Percentiles rank a stretch among this genome's conserved stretches.
Conservation (phyloP, 768 basidiomycete species). For the Steccherinum ochraceum region DNA sequence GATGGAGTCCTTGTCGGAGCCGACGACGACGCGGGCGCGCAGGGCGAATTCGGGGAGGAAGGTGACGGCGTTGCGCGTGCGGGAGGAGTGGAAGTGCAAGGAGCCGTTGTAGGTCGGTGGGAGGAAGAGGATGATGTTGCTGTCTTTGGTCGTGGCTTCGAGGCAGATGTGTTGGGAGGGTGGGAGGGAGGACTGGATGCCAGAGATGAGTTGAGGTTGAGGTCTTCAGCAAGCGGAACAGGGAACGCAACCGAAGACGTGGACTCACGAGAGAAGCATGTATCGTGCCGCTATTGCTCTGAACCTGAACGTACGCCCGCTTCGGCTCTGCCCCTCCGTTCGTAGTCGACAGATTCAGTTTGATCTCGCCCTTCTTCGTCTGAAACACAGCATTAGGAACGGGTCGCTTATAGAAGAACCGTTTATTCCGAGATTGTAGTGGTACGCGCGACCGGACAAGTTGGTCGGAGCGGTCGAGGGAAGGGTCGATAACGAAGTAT, state of each 20-base stretch:
- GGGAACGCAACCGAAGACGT: too few relatives aligned
- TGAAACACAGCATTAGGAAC: neutral
- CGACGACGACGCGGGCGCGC: conserved; percentile 13
- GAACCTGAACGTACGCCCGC: neutral
- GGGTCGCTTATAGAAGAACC: neutral
- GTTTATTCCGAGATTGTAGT: neutral
- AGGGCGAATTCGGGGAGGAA: conserved; percentile 15
- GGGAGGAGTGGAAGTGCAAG: conserved; percentile 8
- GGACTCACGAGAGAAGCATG: neutral
- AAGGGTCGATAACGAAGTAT: neutral
- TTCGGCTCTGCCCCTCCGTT: neutral
- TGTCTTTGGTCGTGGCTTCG: neutral
- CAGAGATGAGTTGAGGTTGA: neutral
- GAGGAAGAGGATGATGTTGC: conserved; percentile 13
- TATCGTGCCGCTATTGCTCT: neutral
- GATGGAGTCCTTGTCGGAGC: conserved; percentile 12
- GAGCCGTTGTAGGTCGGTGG: conserved; percentile 15
- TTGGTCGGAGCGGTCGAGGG: neutral
- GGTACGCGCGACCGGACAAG: neutral
- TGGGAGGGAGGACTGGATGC: neutral
- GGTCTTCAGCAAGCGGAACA: too few relatives aligned
- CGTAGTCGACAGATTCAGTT: neutral
- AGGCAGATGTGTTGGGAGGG: neutral
- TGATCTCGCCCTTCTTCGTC: neutral
- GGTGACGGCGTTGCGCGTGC: conserved; percentile 1